Percentiles rank a stretch among this genome's conserved stretches.
Conservation (phyloP, 2,329 filamentous ascomycete genomes). For the Capronia epimyces region DNA sequence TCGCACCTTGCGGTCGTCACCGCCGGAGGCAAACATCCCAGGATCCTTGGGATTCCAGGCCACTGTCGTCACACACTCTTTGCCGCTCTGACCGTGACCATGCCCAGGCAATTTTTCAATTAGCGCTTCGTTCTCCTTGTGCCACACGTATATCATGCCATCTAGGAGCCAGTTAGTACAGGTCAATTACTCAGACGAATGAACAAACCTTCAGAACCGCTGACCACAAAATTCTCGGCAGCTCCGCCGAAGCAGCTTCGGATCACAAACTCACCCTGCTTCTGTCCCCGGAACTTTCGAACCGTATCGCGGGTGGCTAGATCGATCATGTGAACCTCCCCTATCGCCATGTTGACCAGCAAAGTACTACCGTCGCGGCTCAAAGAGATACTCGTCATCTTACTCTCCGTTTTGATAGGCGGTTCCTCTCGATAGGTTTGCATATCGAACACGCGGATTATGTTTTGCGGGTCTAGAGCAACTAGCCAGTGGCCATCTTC, state of each 20-base stretch:
- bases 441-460: constrained; percentile 78
- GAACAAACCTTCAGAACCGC: constrained; percentile 75
- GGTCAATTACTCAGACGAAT: constrained; percentile 5
- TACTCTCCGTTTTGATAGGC: constrained; percentile 62
- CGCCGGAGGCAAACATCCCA: constrained; percentile 81
- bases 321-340: constrained; percentile 72
- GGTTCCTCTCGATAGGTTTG: constrained; percentile 68
- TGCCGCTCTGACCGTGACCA: constrained; percentile 47
- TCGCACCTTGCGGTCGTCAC: constrained; percentile 77
- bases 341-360: constrained; percentile 74
- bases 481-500: constrained; percentile 74
- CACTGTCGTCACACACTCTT: constrained; percentile 69
- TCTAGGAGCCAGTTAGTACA: constrained; percentile 42
- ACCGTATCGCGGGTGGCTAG: constrained; percentile 66
- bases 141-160: constrained; percentile 77
- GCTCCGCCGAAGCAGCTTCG: constrained; percentile 81
- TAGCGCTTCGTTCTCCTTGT: constrained; percentile 70
- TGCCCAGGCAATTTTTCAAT: constrained; percentile 76
- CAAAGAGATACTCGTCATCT: constrained; percentile 73
- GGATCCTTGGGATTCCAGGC: constrained; percentile 82
- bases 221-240: constrained; percentile 83
- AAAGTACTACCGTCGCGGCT: constrained; percentile 75
- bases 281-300: constrained; percentile 69
- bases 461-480: constrained; percentile 64
- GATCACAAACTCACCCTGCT: constrained; percentile 71